Conservation (phyloP, 768 basidiomycete genomes). For the Crassisporium funariophilum region DNA sequence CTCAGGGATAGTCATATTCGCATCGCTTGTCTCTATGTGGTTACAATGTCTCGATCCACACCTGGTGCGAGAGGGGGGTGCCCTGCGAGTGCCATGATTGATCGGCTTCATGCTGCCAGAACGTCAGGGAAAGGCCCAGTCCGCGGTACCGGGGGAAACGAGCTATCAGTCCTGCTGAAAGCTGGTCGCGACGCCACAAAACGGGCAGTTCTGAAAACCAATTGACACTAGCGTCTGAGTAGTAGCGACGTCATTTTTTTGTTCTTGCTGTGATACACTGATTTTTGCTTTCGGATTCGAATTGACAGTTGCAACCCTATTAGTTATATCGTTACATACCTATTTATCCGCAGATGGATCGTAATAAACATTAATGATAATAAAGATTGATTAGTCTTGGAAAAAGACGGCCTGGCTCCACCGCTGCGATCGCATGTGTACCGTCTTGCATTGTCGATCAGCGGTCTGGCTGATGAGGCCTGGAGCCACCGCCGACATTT, state of each 20-base stretch:
- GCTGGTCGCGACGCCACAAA: conserved; percentile 86
- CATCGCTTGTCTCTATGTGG: conserved; percentile 84
- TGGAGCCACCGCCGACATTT: conserved; percentile 19
- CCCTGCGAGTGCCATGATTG: conserved; percentile 59
- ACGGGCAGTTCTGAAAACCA: conserved; percentile 55
- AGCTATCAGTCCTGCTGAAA: conserved; percentile 80
- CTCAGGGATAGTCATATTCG: conserved; percentile 90
- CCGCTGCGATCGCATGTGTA: background rate
- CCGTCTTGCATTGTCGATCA: background rate
- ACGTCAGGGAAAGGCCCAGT: conserved; percentile 50
- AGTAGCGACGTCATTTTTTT: conserved; percentile 13
- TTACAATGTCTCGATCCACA: conserved; percentile 74
- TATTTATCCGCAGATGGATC: conserved; percentile 6
- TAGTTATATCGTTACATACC: conserved; percentile 14
- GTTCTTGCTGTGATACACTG: conserved; percentile 15
- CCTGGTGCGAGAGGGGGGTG: conserved; percentile 48
- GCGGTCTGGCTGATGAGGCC: conserved; percentile 7
- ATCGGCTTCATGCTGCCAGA: conserved; percentile 43
- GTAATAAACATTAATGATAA: conserved; percentile 6
- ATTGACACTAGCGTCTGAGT: conserved; percentile 22
- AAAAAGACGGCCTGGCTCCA: conserved; percentile 6
- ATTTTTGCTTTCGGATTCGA: conserved; percentile 20
- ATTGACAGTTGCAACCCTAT: conserved; percentile 16
- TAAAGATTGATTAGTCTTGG: conserved; percentile 6
- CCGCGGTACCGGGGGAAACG: conserved; percentile 90